phyloP scores from a whole-genome alignment of 352 stramenopile genomes.

The Phytophthora kernoviae region DNA sequence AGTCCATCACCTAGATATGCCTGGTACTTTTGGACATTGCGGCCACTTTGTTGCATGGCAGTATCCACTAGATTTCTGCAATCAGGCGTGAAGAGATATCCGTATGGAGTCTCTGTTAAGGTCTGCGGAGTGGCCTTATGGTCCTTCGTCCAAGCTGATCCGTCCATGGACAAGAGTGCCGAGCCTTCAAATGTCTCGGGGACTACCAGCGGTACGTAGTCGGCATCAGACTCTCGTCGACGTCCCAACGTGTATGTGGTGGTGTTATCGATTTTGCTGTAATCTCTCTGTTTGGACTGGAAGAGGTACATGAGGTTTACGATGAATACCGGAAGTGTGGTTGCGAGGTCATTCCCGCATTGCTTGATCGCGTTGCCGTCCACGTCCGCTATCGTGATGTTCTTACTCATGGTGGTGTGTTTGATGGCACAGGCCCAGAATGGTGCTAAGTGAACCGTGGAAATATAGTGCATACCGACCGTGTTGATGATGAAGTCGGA shows the following conservation, averaged over 20 bases:
- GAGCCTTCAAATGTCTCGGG: slow-evolving; percentile 38
- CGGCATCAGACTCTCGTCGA: slow-evolving; percentile 23
- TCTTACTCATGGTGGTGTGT: slow-evolving; percentile 44
- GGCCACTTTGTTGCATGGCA: slow-evolving; percentile 32
- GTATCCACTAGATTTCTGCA: slow-evolving; percentile 30
- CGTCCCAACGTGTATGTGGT: slow-evolving; percentile 39
- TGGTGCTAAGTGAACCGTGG: slow-evolving; percentile 37
- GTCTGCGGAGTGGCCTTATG: slow-evolving; percentile 1
- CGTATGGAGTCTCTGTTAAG: slow-evolving; percentile 27
- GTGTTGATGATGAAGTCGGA: slow-evolving; percentile 41
- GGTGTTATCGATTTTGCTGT: slow-evolving; percentile 47
- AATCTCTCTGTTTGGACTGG: slow-evolving; percentile 42
- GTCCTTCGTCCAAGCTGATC: slow-evolving; percentile 36
- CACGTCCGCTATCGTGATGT: slow-evolving; percentile 26
- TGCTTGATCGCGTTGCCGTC: slow-evolving; percentile 24
- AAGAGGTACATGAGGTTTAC: slow-evolving; percentile 53
- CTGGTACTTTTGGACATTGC: slow-evolving; percentile 55
- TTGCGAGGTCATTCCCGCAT: slow-evolving; percentile 23
- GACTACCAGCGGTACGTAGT: slow-evolving; percentile 21
- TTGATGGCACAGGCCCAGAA: slow-evolving; percentile 56
- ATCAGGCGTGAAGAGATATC: slow-evolving; percentile 45
- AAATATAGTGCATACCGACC: slow-evolving; percentile 38
- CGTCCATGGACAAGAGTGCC: slow-evolving; percentile 35
- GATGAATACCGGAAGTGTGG: slow-evolving; percentile 31
- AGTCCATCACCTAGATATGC: slow-evolving; percentile 43